Evolutionary conservation across 495 filamentous ascomycete genomes (phyloP), one percentile per base, ranked within the genome.

Genomic region (Astrothelium subdiscretum): DNA sequence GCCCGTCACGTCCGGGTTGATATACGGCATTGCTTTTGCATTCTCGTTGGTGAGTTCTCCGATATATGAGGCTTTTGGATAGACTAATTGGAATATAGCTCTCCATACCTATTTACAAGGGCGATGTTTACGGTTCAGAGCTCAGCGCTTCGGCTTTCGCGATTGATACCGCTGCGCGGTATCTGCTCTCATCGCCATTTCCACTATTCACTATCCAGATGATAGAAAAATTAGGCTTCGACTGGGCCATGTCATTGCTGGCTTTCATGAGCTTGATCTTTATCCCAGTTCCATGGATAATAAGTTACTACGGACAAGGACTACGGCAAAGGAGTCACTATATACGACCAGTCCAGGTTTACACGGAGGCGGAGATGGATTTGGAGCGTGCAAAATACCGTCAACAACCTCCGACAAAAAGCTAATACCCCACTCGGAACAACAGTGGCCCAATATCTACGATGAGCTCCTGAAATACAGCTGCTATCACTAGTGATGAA

Each of bases 141-240:
- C 24, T 54, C 0, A 11, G 24, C 20, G 86, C 86, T 0, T 82
- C 79, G 42, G 85, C 86, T 4, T 69, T 81, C 24, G 84, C 82
- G 5, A 84, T 84, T 1, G 86, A 87, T 59, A 83, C 84, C 20
- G 71, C 90, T 31, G 72, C 85, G 0, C 76, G 87, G 32, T 90
- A 90, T 65, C 68, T 73, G 0, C 65, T 87, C 20, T 85, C 80
- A 0, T 81, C 82, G n/a, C 81, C 76, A 2, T 90, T 89, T 68
- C 87, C 87, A 10, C 76, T 91, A 22, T 80, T 80, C 60, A 73
- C 73, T 2, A 58, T 78, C 13, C 74, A 75, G 54, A 76, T 80
- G 76, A 73, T 70, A 59, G 60, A 62, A 20, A 61, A 58, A 2
- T 59, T 75, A 12, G 71, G 72, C 3, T 65, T 72, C 1, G 67